A percentile compares a stretch with the other conserved stretches of the same genome.
These are phyloP conservation scores for Lotus japonicus DNA, from an alignment of 306 rosid species.

Conservation along the genomic window DNA sequence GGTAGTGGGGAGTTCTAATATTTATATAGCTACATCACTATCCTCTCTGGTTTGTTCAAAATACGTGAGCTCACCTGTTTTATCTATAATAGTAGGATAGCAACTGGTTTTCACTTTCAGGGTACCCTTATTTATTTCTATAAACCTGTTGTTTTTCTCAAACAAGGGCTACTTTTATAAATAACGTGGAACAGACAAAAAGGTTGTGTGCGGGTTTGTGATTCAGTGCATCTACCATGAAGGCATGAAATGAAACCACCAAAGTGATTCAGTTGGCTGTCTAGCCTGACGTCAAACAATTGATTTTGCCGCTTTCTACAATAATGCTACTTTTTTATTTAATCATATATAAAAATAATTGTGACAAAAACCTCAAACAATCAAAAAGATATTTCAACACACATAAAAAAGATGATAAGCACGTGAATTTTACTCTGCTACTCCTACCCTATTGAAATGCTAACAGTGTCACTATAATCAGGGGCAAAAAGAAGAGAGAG, in stretches of 20 bases:
- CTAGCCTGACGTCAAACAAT: background rate
- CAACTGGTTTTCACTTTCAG: slow-evolving; percentile 36
- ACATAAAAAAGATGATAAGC: background rate
- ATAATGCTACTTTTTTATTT: background rate
- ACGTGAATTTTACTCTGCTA: background rate
- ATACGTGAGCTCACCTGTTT: background rate
- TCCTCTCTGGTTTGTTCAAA: background rate
- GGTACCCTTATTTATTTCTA: background rate
- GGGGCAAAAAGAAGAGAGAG: background rate
- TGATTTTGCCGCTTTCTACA: background rate
- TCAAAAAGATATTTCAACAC: no score
- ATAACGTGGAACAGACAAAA: slow-evolving; percentile 5
- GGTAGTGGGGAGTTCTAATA: background rate
- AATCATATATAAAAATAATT: no score
- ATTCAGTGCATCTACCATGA: background rate
- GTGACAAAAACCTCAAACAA: no score
- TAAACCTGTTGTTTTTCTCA: slow-evolving; percentile 50
- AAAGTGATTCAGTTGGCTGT: slow-evolving; percentile 15
- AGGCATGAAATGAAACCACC: slow-evolving; percentile 5
- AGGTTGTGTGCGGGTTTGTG: background rate
- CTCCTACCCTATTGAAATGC: background rate
- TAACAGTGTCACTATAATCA: background rate
- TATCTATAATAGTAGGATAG: background rate
- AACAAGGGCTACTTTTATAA: slow-evolving; percentile 6
- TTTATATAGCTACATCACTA: background rate